phyloP scores from a whole-genome alignment of 1,139 yeast genomes.

The Blastobotrys malaysiensis region DNA sequence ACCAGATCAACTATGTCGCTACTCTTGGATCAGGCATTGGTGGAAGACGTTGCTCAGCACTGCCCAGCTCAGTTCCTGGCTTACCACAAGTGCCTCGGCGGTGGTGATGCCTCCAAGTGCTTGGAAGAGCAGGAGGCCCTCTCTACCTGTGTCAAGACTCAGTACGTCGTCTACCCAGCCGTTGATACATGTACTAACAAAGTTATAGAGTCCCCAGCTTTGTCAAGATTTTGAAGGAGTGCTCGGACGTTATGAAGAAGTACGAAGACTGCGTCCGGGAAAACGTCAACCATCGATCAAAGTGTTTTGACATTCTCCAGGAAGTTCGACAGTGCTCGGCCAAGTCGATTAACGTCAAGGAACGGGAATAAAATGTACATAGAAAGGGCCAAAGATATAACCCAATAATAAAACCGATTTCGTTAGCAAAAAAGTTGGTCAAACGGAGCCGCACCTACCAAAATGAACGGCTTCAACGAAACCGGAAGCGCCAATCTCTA shows the following conservation, averaged over 20 bases:
- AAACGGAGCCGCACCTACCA: background rate
- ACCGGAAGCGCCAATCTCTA: background rate
- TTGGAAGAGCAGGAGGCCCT: constrained; percentile 45
- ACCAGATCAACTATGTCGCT: constrained; percentile 35
- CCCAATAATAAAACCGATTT: background rate
- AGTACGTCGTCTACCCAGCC: constrained; percentile 17
- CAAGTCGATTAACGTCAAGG: constrained; percentile 24
- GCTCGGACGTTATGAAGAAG: constrained; percentile 49
- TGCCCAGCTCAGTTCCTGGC: constrained; percentile 63
- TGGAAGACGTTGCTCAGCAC: constrained; percentile 55
- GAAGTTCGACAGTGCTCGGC: constrained; percentile 38
- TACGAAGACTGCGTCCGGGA: constrained; percentile 56
- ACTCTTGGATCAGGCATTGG: constrained; percentile 48
- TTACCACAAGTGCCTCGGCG: constrained; percentile 61
- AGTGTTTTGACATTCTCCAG: constrained; percentile 38
- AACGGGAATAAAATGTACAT: constrained; percentile 4
- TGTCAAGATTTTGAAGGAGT: constrained; percentile 53
- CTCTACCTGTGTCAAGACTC: constrained; percentile 50
- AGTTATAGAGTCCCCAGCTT: constrained; percentile 53
- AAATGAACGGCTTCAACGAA: background rate
- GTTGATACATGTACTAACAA: background rate
- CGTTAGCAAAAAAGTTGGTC: background rate
- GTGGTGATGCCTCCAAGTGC: constrained; percentile 46
- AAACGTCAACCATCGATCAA: constrained; percentile 36
- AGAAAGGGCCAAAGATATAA: background rate